These are phyloP conservation scores for Calonectria multiphialidica DNA, from an alignment of 2,329 filamentous ascomycete species.

Conservation along the genomic window DNA sequence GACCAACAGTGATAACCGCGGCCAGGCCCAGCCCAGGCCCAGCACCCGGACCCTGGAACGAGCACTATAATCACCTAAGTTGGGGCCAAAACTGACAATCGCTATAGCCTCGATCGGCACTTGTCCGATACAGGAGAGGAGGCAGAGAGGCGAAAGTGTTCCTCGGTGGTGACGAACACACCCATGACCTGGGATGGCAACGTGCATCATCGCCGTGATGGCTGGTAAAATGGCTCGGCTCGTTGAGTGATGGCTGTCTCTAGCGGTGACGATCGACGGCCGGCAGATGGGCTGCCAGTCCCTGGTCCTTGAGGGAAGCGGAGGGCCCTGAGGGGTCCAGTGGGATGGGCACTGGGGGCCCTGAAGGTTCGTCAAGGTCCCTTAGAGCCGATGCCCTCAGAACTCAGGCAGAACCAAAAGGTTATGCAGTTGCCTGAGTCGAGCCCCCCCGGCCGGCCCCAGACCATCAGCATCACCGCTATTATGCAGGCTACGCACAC, in stretches of 20 bases:
- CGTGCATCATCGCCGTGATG: constrained; percentile 16
- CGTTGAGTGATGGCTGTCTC: constrained; percentile 24
- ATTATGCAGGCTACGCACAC: constrained; percentile 25
- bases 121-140: constrained; percentile 26
- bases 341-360: constrained; percentile 11
- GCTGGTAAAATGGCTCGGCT: constrained; percentile 21
- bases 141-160: constrained; percentile 23
- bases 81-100: constrained; percentile 17
- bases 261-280: constrained; percentile 36
- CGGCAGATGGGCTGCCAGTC: constrained; percentile 31
- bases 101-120: constrained; percentile 6
- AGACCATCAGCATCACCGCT: constrained; percentile 27
- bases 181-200: constrained; percentile 28
- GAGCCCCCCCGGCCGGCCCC: constrained; percentile 13
- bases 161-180: constrained; percentile 25
- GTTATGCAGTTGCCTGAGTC: constrained; percentile 33
- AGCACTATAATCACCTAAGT: not conserved
- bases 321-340: constrained; percentile 11
- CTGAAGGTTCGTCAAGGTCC: constrained; percentile 15
- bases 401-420: constrained; percentile 27
- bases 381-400: constrained; percentile 19
- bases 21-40: constrained; percentile 1
- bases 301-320: constrained; percentile 22
- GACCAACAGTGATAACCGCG: not conserved
- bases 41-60: constrained; percentile 11